These are phyloP conservation scores for Pouteria glomerata DNA, from an alignment of 148 eudicot genomes.

Conservation along the genomic window DNA sequence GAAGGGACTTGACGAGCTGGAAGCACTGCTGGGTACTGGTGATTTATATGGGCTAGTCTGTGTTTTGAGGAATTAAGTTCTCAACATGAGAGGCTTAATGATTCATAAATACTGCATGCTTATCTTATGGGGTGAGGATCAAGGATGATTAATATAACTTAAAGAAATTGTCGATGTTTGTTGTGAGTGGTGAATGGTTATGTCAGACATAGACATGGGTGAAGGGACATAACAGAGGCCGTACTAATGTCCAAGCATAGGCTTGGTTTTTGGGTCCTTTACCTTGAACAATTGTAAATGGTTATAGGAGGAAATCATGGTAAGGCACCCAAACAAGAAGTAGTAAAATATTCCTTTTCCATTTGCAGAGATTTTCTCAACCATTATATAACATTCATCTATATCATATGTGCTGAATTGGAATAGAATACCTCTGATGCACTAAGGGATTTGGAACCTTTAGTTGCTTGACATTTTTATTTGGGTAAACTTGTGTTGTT, in stretches of 20 bases:
- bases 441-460: not conserved
- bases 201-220: not conserved
- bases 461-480: not conserved
- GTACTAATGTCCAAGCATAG: not conserved
- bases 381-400: not conserved
- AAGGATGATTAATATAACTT: not conserved
- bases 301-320: slow-evolving; percentile 1
- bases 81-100: not conserved
- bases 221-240: not conserved
- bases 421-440: not conserved
- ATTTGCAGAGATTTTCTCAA: not conserved
- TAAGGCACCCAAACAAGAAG: not conserved
- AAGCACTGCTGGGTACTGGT: too few species aligned
- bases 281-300: too few species aligned
- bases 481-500: not conserved
- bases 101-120: too few species aligned
- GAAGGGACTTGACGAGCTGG: too few species aligned
- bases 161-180: not conserved
- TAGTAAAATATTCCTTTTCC: not conserved
- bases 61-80: too few species aligned
- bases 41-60: too few species aligned
- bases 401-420: not conserved
- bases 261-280: too few species aligned
- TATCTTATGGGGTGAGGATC: not conserved
- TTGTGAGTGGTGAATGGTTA: not conserved